phyloP scores from a whole-genome alignment of 1,139 yeast species.

The Martiniozyma asiatica region DNA sequence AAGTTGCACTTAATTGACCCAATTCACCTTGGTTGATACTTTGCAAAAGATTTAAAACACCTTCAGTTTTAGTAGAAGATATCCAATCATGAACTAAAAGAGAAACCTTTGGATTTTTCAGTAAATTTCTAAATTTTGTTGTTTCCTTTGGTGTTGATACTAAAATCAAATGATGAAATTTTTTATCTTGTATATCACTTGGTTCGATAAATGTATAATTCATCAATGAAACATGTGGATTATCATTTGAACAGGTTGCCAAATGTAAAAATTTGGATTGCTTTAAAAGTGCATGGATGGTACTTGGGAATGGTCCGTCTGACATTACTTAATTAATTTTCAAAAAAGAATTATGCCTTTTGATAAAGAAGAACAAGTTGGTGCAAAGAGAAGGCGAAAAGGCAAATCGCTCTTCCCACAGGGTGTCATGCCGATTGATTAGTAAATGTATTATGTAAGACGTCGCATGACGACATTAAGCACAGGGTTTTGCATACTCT shows the following conservation, averaged over 20 bases:
- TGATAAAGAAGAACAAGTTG: too few species aligned
- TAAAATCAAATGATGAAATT: constrained; percentile 37
- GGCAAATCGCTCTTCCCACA: too few species aligned
- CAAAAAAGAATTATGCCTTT: too few species aligned
- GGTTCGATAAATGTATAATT: constrained; percentile 57
- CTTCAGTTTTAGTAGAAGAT: constrained; percentile 11
- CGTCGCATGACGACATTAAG: too few species aligned
- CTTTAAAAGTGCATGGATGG: constrained; percentile 41
- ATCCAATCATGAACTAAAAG: constrained; percentile 80
- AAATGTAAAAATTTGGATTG: constrained; percentile 64
- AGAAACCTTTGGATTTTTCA: constrained; percentile 62
- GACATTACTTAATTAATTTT: too few species aligned
- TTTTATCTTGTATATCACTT: constrained; percentile 18
- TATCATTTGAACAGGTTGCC: constrained; percentile 54
- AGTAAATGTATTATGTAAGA: too few species aligned
- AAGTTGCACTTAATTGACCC: constrained; percentile 66
- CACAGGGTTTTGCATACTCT: too few species aligned
- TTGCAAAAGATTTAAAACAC: constrained; percentile 50
- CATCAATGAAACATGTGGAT: constrained; percentile 84
- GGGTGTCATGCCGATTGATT: too few species aligned
- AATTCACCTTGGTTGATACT: constrained; percentile 66
- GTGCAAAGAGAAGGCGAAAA: too few species aligned
- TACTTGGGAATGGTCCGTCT: constrained; percentile 42
- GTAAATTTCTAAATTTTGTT: constrained; percentile 56
- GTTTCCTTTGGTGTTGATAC: constrained; percentile 61